These are phyloP conservation scores for Speleostelium caveatum DNA, from an alignment of 78 protist genomes.

Conservation along the genomic window DNA sequence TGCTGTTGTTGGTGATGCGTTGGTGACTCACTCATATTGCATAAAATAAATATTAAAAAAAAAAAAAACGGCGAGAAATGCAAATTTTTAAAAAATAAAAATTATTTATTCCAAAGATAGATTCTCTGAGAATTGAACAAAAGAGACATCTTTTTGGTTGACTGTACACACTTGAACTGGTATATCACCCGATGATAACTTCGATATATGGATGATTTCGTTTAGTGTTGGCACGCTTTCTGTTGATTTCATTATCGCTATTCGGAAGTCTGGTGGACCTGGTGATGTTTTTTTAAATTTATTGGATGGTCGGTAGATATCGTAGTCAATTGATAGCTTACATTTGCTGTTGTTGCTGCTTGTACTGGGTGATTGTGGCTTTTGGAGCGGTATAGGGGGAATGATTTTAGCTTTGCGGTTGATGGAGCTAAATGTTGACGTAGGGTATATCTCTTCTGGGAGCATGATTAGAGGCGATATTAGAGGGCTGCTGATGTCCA, in stretches of 20 bases:
- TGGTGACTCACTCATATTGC: too few species aligned
- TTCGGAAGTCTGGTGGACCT: constrained; percentile 45
- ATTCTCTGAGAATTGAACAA: constrained; percentile 8
- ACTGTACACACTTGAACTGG: constrained; percentile 6
- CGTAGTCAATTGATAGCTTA: constrained; percentile 17
- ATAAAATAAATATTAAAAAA: too few species aligned
- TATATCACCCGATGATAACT: not conserved
- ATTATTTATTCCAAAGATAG: too few species aligned
- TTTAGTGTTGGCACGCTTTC: not conserved
- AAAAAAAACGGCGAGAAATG: too few species aligned
- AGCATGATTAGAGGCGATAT: not conserved
- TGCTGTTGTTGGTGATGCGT: too few species aligned
- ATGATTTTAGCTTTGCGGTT: constrained; percentile 13
- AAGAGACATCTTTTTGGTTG: constrained; percentile 9
- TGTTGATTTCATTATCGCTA: not conserved
- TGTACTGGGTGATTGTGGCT: not conserved
- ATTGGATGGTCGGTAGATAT: constrained; percentile 35
- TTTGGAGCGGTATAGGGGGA: not conserved
- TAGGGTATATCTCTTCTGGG: constrained; percentile 26
- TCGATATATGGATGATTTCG: not conserved
- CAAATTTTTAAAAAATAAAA: too few species aligned
- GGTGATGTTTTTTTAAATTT: constrained; percentile 37
- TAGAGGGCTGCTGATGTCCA: not conserved
- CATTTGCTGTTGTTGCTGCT: not conserved
- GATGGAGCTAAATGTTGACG: constrained; percentile 18